Evolutionary conservation across 2,329 filamentous ascomycete genomes (phyloP), one percentile per base, ranked within the genome.

Genomic region (Arthroderma sp.): DNA sequence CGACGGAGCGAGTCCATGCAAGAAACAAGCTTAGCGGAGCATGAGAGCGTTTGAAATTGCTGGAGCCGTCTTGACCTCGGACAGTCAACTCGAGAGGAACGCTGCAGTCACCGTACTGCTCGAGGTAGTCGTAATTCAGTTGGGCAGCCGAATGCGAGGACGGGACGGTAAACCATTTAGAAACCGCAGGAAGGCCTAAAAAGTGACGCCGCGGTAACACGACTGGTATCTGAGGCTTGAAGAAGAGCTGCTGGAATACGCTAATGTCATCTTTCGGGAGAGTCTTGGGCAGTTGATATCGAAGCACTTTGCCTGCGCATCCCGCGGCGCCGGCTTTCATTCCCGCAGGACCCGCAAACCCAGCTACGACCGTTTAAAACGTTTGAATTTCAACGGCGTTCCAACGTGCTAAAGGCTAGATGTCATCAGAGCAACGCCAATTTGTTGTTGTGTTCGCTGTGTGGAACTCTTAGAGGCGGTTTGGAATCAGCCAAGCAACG

Each of bases 21-120:
- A 81, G 62, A 39, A 93, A 76, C 31, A 89, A 69, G 33, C 67
- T 67, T 0, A 94, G 63, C 0, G 66, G 69, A 1, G 67, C 67
- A 42, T 70, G 57, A 50, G 70, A 65, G 32, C 67, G 66, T 46
- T 69, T 58, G 49, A 75, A 75, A 29, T 44, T 31, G 8, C 38
- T 40, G n/a, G 31, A 11, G 6, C 29, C 15, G 22, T 11, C 15
- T 34, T 28, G 10, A 5, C 6, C 28, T 9, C 7, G 30, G 22
- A 38, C 44, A 27, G 70, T 76, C 38, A 80, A 63, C 55, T 83
- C 80, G 4, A 83, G 64, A 1, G 78, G 76, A 2, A 82, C 71
- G 3, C 72, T 58, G 1, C 69, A 66, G 28, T 68, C 60, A 33
- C 61, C 66, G 52, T 69, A 73, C 42, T 65, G 61, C 31, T 58